Evolutionary conservation across 2,329 filamentous ascomycete genomes (phyloP).

Genomic region (Fusarium nanum): DNA sequence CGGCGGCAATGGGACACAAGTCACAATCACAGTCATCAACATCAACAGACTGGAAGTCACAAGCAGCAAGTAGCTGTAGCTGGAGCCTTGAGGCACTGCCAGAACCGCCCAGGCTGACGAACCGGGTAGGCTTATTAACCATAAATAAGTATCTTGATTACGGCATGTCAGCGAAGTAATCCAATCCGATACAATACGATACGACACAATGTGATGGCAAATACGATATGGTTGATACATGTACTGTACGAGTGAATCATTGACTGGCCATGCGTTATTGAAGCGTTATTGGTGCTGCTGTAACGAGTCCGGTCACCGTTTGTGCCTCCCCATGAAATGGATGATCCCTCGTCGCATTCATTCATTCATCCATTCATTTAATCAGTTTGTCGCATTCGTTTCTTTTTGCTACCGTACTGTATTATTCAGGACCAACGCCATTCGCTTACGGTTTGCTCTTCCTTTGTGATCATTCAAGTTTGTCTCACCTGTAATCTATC

Average conservation of each 20-base stretch:
- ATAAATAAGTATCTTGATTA: slow-evolving; percentile 23
- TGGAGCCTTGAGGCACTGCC: slow-evolving; percentile 12
- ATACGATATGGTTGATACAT: slow-evolving; percentile 1
- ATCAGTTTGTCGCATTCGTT: slow-evolving; percentile 17
- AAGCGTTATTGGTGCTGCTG: slow-evolving; percentile 28
- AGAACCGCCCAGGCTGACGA: slow-evolving; percentile 25
- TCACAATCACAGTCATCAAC: slow-evolving; percentile 38
- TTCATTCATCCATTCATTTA: slow-evolving; percentile 10
- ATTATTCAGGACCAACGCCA: slow-evolving; percentile 7
- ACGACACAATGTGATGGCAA: slow-evolving; percentile 1
- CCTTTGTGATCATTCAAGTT: slow-evolving; percentile 11
- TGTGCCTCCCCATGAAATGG: slow-evolving; percentile 1
- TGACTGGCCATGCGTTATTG: slow-evolving; percentile 6
- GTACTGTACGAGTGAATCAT: slow-evolving; percentile 32
- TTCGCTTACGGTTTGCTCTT: slow-evolving; percentile 8
- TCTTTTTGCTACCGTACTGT: slow-evolving; percentile 1
- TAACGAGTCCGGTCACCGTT: slow-evolving; percentile 15
- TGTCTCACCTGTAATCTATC: slow-evolving; percentile 18
- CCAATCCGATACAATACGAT: slow-evolving; percentile 16
- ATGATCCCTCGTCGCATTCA: slow-evolving; percentile 9
- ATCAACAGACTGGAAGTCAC: slow-evolving; percentile 15
- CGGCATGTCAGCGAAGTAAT: slow-evolving; percentile 32
- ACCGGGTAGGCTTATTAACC: slow-evolving; percentile 15
- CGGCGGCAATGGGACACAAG: slow-evolving; percentile 29
- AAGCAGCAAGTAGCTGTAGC: slow-evolving; percentile 10